Conservation (phyloP, 2,329 filamentous ascomycete species). For the Paracoccidioides brasiliensis region DNA sequence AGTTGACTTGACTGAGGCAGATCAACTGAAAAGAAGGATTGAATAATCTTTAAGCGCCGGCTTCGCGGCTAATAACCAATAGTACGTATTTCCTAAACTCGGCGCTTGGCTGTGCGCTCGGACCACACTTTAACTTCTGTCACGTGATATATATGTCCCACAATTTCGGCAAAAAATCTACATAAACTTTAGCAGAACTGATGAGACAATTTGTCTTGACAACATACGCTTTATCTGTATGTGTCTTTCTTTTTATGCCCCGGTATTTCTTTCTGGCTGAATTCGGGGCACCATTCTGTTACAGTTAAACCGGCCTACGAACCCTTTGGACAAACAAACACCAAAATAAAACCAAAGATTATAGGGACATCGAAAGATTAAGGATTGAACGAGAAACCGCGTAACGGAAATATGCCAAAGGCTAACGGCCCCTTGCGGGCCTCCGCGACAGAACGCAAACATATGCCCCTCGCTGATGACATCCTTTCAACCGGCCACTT, state of each 20-base stretch:
- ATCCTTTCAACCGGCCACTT: slow-evolving; percentile 57
- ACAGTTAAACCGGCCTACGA: background rate
- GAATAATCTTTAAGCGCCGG: no score
- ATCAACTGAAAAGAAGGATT: no score
- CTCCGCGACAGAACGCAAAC: slow-evolving; percentile 50
- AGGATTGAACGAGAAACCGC: background rate
- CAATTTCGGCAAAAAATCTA: background rate
- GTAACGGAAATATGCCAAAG: slow-evolving; percentile 52
- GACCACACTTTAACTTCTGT: background rate
- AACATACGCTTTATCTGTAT: background rate
- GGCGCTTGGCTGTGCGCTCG: no score
- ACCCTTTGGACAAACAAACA: background rate
- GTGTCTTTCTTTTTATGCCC: background rate
- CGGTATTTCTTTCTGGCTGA: background rate
- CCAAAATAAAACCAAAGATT: background rate
- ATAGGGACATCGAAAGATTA: background rate
- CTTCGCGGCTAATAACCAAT: no score
- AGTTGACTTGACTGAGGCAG: no score
- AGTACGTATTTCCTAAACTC: no score
- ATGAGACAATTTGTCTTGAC: background rate
- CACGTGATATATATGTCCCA: background rate
- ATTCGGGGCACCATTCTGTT: background rate
- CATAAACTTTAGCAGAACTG: background rate
- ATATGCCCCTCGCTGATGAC: slow-evolving; percentile 87
- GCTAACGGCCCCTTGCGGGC: slow-evolving; percentile 28